Conservation (phyloP, 2,329 filamentous ascomycete species). For the Talaromyces sp. region DNA sequence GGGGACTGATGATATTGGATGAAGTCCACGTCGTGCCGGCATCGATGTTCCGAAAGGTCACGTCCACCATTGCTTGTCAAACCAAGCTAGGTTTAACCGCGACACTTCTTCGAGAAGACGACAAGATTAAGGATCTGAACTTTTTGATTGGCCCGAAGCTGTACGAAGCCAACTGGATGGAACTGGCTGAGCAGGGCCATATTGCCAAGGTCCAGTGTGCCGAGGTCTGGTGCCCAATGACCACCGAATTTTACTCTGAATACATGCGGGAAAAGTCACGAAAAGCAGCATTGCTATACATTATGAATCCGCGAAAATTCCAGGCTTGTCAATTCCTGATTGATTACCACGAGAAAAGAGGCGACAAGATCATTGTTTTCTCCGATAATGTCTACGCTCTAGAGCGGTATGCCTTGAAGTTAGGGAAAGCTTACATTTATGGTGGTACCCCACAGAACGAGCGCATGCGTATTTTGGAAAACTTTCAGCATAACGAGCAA, state of each 20-base stretch:
- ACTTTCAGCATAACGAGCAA: slow-evolving; percentile 87
- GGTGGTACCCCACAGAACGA: slow-evolving; percentile 82
- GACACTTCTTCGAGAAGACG: slow-evolving; percentile 89
- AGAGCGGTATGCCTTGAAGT: slow-evolving; percentile 74
- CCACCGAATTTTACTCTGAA: slow-evolving; percentile 93
- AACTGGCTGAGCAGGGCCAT: slow-evolving; percentile 91
- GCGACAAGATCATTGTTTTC: slow-evolving; percentile 97
- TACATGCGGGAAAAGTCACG: slow-evolving; percentile 70
- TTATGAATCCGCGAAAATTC: slow-evolving; percentile 97
- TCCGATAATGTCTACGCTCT: slow-evolving; percentile 95
- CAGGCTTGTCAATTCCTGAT: slow-evolving; percentile 98
- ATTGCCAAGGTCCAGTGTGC: slow-evolving; percentile 97
- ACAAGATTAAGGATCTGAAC: slow-evolving; percentile 96
- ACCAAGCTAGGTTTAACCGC: slow-evolving; percentile 93
- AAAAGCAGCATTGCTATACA: slow-evolving; percentile 70
- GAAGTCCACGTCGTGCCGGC: slow-evolving; percentile 98
- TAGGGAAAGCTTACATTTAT: slow-evolving; percentile 86
- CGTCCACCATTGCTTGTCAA: slow-evolving; percentile 86
- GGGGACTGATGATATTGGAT: slow-evolving; percentile 94
- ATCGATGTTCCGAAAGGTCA: slow-evolving; percentile 92
- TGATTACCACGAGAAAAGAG: slow-evolving; percentile 89
- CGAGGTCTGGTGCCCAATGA: slow-evolving; percentile 99
- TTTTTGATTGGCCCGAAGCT: slow-evolving; percentile 96
- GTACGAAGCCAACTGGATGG: slow-evolving; percentile 99
- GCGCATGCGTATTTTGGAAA: slow-evolving; percentile 80